Evolutionary conservation across 2,329 filamentous ascomycete species (phyloP), one percentile per base, ranked within the genome.

Genomic region (Aspergillus proliferans): DNA sequence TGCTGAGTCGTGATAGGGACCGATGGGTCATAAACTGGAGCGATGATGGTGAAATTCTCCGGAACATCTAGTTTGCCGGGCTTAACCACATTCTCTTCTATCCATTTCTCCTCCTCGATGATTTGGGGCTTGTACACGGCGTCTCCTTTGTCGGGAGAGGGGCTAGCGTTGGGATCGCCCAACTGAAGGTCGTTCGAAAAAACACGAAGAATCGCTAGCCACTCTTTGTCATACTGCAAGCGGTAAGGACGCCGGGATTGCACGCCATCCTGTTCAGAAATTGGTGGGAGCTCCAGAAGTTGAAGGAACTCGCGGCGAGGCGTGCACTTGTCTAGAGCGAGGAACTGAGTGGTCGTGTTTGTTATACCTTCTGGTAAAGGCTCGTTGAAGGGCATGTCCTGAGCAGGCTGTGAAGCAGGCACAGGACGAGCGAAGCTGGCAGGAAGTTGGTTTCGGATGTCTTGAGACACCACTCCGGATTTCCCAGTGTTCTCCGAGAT

Each of bases 271-370:
- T 67, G 53, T 0, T 69, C 51, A 14, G 76, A 71, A 39, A 77
- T 62, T 3, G 82, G 74, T 2, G 71, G 62, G 15, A 92, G 73
- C 28, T 86, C 80, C 30, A 86, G 74, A 2, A 97, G 75, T 58
- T 97, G 89, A 2, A 98, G 76, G 63, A 92, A 97, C 52, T 90
- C 81, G 12, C 86, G 82, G 15, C 84, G 79, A 0, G 87, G 86
- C 39, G 92, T 78, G 61, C 89, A 95, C 69, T 98, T 98, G 71
- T 96, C 92, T 2, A 98, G 76, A 0, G 93, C 87, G 9, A 98
- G 77, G 68, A 98, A 98, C 10, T 84, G 78, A 2, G 92, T 94
- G 4, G 78, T 77, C 18, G 78, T 86, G 73, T 97, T 97, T 2
- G 78, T 81, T 53, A 96, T 94, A 1, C 76, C 79, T 0, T 78